Conservation (phyloP, 805 yeast genomes). For the Nakazawaea wyomingensis region DNA sequence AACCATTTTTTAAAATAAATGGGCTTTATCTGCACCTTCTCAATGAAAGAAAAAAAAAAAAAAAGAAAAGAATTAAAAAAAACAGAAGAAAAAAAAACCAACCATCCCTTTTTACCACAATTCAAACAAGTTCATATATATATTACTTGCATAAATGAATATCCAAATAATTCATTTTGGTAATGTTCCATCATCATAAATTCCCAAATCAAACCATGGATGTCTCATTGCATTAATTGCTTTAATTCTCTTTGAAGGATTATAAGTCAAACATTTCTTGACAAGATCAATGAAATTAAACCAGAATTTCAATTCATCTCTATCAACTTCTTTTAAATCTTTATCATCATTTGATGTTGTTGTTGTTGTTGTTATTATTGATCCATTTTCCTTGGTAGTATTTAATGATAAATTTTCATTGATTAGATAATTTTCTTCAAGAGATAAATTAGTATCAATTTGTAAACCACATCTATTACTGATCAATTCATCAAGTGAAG, state of each 20-base stretch:
- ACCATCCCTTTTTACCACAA: no score
- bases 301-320: slow-evolving; percentile 77
- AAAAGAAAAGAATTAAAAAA: no score
- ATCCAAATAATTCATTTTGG: slow-evolving; percentile 1
- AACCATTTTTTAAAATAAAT: no score
- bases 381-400: not conserved
- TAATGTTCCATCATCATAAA: slow-evolving; percentile 47
- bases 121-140: no score
- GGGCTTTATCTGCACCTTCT: no score
- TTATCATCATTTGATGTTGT: not conserved
- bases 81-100: no score
- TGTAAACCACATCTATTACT: slow-evolving; percentile 25
- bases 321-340: slow-evolving; percentile 25
- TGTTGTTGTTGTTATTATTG: no score
- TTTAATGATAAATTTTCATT: slow-evolving; percentile 10
- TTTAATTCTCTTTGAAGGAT: slow-evolving; percentile 45
- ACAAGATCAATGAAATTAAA: slow-evolving; percentile 58
- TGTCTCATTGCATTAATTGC: slow-evolving; percentile 53
- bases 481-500: slow-evolving; percentile 21
- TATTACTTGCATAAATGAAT: no score
- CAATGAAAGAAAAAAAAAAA: no score
- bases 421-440: slow-evolving; percentile 19
- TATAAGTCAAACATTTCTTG: slow-evolving; percentile 42
- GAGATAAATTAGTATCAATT: slow-evolving; percentile 18
- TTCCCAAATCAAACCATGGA: slow-evolving; percentile 72